phyloP scores from a whole-genome alignment of 805 yeast species.

The Zygosaccharomyces kombuchaensis region DNA sequence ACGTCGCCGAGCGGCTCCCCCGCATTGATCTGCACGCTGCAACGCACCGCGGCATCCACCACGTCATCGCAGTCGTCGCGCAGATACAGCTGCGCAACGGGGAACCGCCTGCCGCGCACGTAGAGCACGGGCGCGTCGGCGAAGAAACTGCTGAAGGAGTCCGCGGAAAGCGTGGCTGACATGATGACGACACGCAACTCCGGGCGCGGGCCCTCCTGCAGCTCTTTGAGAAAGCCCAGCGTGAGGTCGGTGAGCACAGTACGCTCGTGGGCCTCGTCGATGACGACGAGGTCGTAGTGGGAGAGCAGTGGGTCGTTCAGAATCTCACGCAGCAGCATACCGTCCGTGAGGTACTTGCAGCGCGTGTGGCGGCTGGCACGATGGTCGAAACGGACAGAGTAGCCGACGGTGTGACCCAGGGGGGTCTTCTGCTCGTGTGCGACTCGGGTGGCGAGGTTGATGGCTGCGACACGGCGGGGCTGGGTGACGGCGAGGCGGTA shows the following conservation, averaged over 20 bases:
- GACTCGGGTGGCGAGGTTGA: conserved; percentile 87
- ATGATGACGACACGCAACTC: conserved; percentile 72
- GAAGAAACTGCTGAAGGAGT: conserved; percentile 72
- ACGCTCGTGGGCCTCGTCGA: conserved; percentile 98
- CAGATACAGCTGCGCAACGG: conserved; percentile 71
- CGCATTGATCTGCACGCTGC: conserved; percentile 73
- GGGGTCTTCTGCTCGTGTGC: conserved; percentile 78
- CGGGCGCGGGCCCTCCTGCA: conserved; percentile 46
- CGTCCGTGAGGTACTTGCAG: conserved; percentile 88
- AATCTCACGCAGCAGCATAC: conserved; percentile 91
- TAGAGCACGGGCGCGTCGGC: conserved; percentile 73
- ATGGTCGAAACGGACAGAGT: conserved; percentile 88
- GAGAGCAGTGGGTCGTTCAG: conserved; percentile 65
- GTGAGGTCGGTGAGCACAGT: conserved; percentile 87
- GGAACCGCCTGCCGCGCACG: conserved; percentile 86
- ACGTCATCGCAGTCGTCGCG: conserved; percentile 67
- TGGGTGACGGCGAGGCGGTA: conserved; percentile 79
- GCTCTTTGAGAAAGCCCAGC: conserved; percentile 77
- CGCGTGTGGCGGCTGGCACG: conserved; percentile 55
- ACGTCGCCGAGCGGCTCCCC: conserved; percentile 82
- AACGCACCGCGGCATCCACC: conserved; percentile 70
- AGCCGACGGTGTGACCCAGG: conserved; percentile 83
- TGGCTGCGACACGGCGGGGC: conserved; percentile 97
- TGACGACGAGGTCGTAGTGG: conserved; percentile 68
- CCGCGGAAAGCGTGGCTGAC: conserved; percentile 96